Conservation (phyloP, 1,139 yeast species). For the Yamadazyma dendronema region DNA sequence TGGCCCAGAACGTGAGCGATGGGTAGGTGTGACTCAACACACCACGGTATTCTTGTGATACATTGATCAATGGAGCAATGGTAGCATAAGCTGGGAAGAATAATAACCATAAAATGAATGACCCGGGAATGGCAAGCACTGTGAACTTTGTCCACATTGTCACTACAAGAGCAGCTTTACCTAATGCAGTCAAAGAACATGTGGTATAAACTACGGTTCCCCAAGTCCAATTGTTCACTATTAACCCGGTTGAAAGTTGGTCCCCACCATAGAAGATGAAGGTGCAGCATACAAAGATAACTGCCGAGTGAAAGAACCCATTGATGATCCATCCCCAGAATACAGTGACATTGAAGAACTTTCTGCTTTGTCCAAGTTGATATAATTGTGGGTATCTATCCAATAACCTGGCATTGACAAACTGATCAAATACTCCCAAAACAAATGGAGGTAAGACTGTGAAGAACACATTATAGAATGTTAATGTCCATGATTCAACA, state of each 20-base stretch:
- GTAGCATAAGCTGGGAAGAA: conserved; percentile 87
- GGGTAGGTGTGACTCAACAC: conserved; percentile 76
- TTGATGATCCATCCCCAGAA: conserved; percentile 98
- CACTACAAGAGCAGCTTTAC: conserved; percentile 91
- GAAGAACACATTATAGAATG: conserved; percentile 92
- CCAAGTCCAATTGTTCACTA: conserved; percentile 94
- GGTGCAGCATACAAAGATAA: conserved; percentile 72
- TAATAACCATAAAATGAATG: conserved; percentile 77
- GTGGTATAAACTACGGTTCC: conserved; percentile 90
- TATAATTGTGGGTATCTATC: conserved; percentile 93
- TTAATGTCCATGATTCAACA: conserved; percentile 96
- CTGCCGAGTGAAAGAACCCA: conserved; percentile 91
- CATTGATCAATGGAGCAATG: conserved; percentile 79
- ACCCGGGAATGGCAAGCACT: conserved; percentile 90
- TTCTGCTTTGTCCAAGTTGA: conserved; percentile 83
- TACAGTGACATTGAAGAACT: conserved; percentile 83
- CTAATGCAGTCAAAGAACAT: conserved; percentile 84
- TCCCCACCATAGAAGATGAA: conserved; percentile 70
- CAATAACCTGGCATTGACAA: conserved; percentile 83
- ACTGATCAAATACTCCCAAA: conserved; percentile 95
- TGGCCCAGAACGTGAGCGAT: conserved; percentile 81
- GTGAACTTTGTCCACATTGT: conserved; percentile 96
- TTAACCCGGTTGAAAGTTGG: conserved; percentile 62
- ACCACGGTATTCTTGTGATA: conserved; percentile 84
- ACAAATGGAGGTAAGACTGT: conserved; percentile 96